phyloP scores from a whole-genome alignment of 1,284 basidiomycete genomes.

The Coniophora puteana region DNA sequence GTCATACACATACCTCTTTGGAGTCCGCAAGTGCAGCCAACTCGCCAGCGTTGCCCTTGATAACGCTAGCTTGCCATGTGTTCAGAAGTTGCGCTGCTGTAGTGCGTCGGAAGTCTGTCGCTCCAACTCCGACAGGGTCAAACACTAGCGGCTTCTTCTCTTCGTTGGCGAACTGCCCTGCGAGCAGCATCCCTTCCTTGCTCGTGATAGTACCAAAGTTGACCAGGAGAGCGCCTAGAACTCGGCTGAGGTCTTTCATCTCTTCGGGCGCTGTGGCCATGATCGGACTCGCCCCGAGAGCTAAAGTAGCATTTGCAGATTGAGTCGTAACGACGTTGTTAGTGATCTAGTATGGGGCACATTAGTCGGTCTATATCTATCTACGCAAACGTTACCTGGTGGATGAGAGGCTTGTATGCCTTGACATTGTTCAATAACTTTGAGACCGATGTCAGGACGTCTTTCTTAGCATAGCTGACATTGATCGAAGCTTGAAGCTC shows the following conservation, averaged over 20 bases:
- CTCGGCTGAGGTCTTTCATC: conserved; percentile 74
- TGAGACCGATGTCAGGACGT: too few relatives aligned
- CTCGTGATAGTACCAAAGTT: conserved; percentile 87
- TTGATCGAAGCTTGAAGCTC: neutral
- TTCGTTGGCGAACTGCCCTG: conserved; percentile 69
- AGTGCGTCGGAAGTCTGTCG: conserved; percentile 68
- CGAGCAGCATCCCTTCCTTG: conserved; percentile 79
- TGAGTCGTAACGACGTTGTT: conserved; percentile 90
- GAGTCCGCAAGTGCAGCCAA: conserved; percentile 77
- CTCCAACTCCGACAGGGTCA: conserved; percentile 93
- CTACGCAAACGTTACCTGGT: conserved; percentile 55
- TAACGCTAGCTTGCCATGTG: conserved; percentile 84
- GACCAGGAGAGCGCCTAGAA: conserved; percentile 73
- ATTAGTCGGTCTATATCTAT: conserved; percentile 7
- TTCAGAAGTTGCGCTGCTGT: conserved; percentile 73
- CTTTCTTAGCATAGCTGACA: too few relatives aligned
- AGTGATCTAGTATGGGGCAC: conserved; percentile 68
- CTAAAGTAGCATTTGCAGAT: conserved; percentile 89
- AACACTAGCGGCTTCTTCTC: conserved; percentile 82
- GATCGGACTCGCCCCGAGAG: conserved; percentile 88
- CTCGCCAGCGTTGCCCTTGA: conserved; percentile 96
- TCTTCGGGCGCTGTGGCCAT: conserved; percentile 88
- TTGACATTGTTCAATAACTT: too few relatives aligned
- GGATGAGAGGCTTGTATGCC: conserved; percentile 73
- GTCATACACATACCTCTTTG: conserved; percentile 49